Conservation (phyloP, 305 asterid genomes). For the Fraxinus floribunda region DNA sequence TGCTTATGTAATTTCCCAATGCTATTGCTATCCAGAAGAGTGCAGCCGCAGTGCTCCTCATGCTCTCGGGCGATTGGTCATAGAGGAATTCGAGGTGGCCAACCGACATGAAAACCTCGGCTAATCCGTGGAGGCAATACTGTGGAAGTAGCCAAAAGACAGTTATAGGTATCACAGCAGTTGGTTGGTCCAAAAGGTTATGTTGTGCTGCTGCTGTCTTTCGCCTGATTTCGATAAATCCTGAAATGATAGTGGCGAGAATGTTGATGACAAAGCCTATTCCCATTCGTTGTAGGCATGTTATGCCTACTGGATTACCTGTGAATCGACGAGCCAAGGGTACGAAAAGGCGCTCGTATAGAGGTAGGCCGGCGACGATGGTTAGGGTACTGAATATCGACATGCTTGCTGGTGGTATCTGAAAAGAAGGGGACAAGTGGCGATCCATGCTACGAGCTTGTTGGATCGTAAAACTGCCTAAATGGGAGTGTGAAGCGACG, state of each 20-base stretch:
- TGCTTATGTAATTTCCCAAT: slow-evolving; percentile 55
- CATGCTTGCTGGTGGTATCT: slow-evolving; percentile 73
- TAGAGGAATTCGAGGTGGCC: slow-evolving; percentile 71
- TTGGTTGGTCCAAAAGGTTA: slow-evolving; percentile 48
- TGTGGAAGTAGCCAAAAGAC: slow-evolving; percentile 74
- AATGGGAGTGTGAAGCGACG: slow-evolving; percentile 57
- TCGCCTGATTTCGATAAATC: slow-evolving; percentile 58
- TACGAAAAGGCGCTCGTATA: slow-evolving; percentile 66
- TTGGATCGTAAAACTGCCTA: slow-evolving; percentile 55
- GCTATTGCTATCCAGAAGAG: slow-evolving; percentile 56
- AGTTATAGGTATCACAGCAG: slow-evolving; percentile 51
- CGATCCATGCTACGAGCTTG: slow-evolving; percentile 77
- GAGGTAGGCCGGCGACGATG: slow-evolving; percentile 40
- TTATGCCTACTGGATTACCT: slow-evolving; percentile 47
- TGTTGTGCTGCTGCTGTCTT: slow-evolving; percentile 45
- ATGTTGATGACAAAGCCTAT: slow-evolving; percentile 56
- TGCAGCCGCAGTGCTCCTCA: slow-evolving; percentile 73
- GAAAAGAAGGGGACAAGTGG: slow-evolving; percentile 50
- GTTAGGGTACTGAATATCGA: slow-evolving; percentile 61
- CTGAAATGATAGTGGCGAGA: slow-evolving; percentile 50
- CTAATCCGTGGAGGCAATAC: slow-evolving; percentile 57
- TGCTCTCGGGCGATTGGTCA: slow-evolving; percentile 76
- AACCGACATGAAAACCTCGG: slow-evolving; percentile 57
- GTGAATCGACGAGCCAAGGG: slow-evolving; percentile 54
- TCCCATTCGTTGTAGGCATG: slow-evolving; percentile 75